Conservation (phyloP, 768 basidiomycete genomes). For the Boletus edulis region DNA sequence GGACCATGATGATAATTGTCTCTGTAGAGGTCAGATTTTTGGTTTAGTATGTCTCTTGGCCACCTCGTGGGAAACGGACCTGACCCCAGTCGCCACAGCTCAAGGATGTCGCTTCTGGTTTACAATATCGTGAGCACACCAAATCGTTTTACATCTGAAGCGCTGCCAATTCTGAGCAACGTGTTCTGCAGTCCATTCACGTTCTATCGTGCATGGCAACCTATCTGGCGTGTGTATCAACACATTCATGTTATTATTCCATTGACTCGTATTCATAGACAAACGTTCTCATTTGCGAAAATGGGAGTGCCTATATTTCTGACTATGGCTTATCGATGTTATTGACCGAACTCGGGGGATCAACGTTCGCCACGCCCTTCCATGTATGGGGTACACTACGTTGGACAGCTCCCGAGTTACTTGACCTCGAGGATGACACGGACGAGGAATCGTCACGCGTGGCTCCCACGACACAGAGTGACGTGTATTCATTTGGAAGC, state of each 20-base stretch:
- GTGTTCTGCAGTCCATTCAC: slow-evolving; percentile 12
- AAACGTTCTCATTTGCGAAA: slow-evolving; percentile 40
- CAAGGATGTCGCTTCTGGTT: slow-evolving; percentile 6
- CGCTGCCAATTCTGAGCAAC: neutral
- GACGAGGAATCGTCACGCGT: neutral
- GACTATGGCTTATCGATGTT: slow-evolving; percentile 41
- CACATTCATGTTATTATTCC: too few species aligned
- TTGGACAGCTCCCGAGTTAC: slow-evolving; percentile 18
- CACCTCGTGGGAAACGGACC: neutral
- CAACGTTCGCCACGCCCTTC: slow-evolving; percentile 3
- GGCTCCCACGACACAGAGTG: neutral
- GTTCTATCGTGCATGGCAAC: slow-evolving; percentile 16
- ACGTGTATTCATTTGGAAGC: slow-evolving; percentile 20
- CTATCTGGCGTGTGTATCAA: slow-evolving; percentile 13
- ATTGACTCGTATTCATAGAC: slow-evolving; percentile 24
- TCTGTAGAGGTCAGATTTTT: neutral
- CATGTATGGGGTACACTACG: slow-evolving; percentile 7
- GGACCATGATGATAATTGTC: neutral
- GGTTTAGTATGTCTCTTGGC: neutral
- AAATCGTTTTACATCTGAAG: too few species aligned
- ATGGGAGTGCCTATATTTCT: slow-evolving; percentile 36
- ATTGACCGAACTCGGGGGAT: slow-evolving; percentile 1
- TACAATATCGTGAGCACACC: slow-evolving; percentile 11
- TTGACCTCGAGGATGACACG: neutral
- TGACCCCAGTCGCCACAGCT: slow-evolving; percentile 5